phyloP scores from a whole-genome alignment of 306 rosid species.

The Trichosanthes cucumerina region DNA sequence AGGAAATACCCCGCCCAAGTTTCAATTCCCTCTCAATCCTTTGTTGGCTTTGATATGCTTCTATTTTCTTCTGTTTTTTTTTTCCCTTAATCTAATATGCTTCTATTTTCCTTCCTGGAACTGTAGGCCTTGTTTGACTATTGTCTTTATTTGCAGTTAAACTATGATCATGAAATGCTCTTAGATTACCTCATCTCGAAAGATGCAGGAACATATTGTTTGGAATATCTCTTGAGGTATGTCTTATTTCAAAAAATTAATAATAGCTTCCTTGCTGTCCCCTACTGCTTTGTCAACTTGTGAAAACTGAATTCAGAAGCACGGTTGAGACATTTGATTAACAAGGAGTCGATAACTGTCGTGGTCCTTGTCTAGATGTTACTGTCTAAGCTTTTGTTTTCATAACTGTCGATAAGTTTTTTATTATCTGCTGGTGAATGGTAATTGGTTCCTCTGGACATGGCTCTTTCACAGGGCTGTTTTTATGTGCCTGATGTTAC shows the following conservation, averaged over 20 bases:
- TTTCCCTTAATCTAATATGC: background rate
- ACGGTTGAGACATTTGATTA: background rate
- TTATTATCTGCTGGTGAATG: background rate
- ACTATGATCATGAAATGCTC: conserved; percentile 86
- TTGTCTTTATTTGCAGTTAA: conserved; percentile 50
- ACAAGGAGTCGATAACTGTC: background rate
- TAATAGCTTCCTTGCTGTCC: background rate
- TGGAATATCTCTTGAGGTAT: conserved; percentile 76
- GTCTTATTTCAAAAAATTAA: background rate
- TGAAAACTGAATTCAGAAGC: background rate
- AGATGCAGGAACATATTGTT: conserved; percentile 75
- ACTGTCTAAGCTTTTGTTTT: background rate
- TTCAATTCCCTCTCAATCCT: background rate
- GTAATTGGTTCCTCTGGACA: background rate
- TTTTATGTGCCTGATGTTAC: background rate
- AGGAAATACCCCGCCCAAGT: background rate
- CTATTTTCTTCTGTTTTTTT: background rate
- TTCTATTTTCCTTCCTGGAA: background rate
- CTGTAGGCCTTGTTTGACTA: conserved; percentile 1
- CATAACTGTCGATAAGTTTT: background rate
- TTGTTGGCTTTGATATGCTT: background rate
- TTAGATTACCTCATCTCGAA: conserved; percentile 88
- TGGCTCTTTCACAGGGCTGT: background rate
- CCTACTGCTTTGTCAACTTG: background rate
- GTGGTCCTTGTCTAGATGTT: background rate